Base-by-base conservation (phyloP, 2,329 filamentous ascomycete genomes). In the Calcarisporium arbuscula region DNA sequence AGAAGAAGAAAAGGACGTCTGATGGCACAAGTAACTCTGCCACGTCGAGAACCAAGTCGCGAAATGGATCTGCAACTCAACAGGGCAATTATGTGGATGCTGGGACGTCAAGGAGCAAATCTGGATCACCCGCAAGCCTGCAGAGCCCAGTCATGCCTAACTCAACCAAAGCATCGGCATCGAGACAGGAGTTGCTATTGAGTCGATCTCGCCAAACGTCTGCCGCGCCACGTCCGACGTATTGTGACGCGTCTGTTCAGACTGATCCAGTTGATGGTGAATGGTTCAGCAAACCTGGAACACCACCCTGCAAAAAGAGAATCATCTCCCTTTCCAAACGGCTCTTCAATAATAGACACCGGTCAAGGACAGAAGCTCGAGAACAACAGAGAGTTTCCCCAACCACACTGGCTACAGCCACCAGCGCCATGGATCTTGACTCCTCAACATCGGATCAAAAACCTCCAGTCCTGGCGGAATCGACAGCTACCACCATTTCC, bases 1-100 rank as follows among this genome's bases (percentile, higher is more conserved):
- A 65, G 1, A 67, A 70, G 19, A 82, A 81, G 54, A 81, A 81
- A 51, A 68, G 76, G 7, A 56, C 62, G 3, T 80, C 77, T 0
- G 77, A 80, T 43, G 74, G 74, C 5, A 64, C 60, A 4, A 48
- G 43, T 1, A 34, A 36, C 8, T 53, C 57, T 2, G 49, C 49
- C 6, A 56, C 58, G 1, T 52, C 57, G 2, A 70, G 65, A 36
- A 38, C 60, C 2, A 70, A 67, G 36, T 50, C 57, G 4, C 52
- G 57, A 4, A 60, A 60, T 34, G 61, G 57, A n/a, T 57, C 55
- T 8, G 45, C 53, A 8, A 61, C 49, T 5, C 53, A 56, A 6
- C 46, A 57, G 12, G 50, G 54, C 8, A 59, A 61, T 5, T 76
- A 76, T 38, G 64, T 71, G 1, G 72, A 78, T 46, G 65, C 67